Conservation (phyloP, 2,329 filamentous ascomycete genomes). For the Colletotrichum paranaense region DNA sequence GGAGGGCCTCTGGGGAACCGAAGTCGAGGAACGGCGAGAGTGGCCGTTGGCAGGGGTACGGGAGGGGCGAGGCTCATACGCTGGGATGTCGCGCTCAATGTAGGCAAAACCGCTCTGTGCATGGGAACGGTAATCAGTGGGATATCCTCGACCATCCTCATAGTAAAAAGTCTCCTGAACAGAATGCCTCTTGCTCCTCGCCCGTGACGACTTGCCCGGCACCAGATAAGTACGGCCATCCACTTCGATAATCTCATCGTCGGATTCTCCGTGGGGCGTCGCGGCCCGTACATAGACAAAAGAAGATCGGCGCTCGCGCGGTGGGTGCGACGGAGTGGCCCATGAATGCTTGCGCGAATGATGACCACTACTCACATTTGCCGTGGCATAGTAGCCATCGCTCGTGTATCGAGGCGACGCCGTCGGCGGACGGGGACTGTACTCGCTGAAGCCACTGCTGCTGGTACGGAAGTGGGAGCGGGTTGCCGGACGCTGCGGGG, state of each 20-base stretch:
- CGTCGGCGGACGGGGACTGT: constrained; percentile 58
- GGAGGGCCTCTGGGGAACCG: constrained; percentile 62
- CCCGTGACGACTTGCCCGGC: constrained; percentile 59
- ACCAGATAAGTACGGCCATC: constrained; percentile 65
- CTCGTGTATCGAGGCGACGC: constrained; percentile 72
- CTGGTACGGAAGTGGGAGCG: constrained; percentile 60
- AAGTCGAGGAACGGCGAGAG: constrained; percentile 60
- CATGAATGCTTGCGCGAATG: constrained; percentile 60
- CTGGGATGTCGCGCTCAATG: constrained; percentile 46
- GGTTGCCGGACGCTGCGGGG: constrained; percentile 65
- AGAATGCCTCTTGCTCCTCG: constrained; percentile 41
- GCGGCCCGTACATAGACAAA: constrained; percentile 67
- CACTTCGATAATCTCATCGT: constrained; percentile 70
- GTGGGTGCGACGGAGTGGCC: constrained; percentile 55
- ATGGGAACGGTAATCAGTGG: constrained; percentile 70
- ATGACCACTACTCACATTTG: constrained; percentile 71
- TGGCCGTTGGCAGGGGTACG: constrained; percentile 55
- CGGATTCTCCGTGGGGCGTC: constrained; percentile 70
- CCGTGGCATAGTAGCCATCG: constrained; percentile 72
- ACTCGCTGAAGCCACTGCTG: constrained; percentile 55
- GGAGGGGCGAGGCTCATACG: constrained; percentile 56
- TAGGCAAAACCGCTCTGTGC: constrained; percentile 59
- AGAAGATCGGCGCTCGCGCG: constrained; percentile 67
- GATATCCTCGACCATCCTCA: constrained; percentile 61
- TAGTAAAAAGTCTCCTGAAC: constrained; percentile 36